Percentiles rank a stretch among this genome's conserved stretches.
Conservation (phyloP, 2,329 filamentous ascomycete genomes). For the Colletotrichum sp. region DNA sequence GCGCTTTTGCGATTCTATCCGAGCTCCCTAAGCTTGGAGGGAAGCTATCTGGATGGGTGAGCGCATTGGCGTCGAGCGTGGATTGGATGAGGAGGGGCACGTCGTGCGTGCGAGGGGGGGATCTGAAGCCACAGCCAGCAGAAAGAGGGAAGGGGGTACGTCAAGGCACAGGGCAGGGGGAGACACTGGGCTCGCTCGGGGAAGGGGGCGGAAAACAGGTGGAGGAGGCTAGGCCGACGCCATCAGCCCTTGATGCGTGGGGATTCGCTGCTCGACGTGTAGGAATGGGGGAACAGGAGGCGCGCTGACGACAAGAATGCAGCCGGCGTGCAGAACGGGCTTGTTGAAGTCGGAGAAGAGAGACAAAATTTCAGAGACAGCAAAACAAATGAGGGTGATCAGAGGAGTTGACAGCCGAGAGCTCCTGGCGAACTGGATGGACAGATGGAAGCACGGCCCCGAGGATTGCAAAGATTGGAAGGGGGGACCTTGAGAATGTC, state of each 20-base stretch:
- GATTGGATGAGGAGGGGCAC: constrained; percentile 12
- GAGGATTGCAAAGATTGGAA: constrained; percentile 4
- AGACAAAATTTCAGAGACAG: neutral
- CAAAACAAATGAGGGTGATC: constrained; percentile 6
- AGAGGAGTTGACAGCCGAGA: neutral
- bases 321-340: constrained; percentile 1
- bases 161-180: constrained; percentile 9
- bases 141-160: constrained; percentile 10
- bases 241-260: constrained; percentile 12
- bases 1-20: neutral
- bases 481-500: constrained; percentile 20
- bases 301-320: constrained; percentile 19
- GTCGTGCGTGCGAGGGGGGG: neutral
- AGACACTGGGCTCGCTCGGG: neutral
- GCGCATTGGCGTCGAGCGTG: constrained; percentile 8
- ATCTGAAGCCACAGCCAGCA: neutral
- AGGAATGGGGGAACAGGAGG: constrained; percentile 19
- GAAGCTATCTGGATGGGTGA: constrained; percentile 11
- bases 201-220: constrained; percentile 9
- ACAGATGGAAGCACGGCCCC: neutral
- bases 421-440: neutral
- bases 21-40: neutral
- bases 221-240: constrained; percentile 15
- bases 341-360: constrained; percentile 1
- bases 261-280: constrained; percentile 9